Evolutionary conservation across 176 grass and related monocot genomes (phyloP), one percentile per base, ranked within the genome.

Genomic region (Leersia perrieri): DNA sequence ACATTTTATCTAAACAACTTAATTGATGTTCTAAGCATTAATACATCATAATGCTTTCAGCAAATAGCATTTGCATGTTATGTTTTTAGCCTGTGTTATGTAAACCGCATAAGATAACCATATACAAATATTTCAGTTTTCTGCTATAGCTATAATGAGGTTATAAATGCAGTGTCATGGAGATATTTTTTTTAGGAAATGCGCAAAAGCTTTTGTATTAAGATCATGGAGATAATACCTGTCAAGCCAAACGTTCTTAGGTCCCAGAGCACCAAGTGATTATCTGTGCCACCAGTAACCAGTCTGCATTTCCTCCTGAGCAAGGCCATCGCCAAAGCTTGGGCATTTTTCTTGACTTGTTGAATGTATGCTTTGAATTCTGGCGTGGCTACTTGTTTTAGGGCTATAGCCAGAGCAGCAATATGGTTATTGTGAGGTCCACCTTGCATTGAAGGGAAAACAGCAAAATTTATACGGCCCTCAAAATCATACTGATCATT

Each of bases 361-460:
- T 93, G 90, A 73, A 99, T 99, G 55, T 99, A 99, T 66, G 86
- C 82, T 81, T 93, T 99, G 68, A 95, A 99, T 82, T 99, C 97
- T 66, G 90, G 88, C 39, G 89, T 88, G 13, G 90, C 93, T 33
- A 99, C 91, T 68, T 99, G 97, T 73, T 95, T 93, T 64, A 99
- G 74, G 73, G 97, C 84, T 84, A 95, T 91, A 3, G 96, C 96
- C 63, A 99, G 88, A 70, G 93, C 96, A 73, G 96, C 92, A 86
- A 93, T 93, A 87, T 99, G 96, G 74, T 95, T 99, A 73, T 99
- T 95, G 58, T 99, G 96, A 1, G 96, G 96, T n/a, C 96, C 96
- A 75, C 96, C 96, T 95, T 99, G 96, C 82, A 99, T 83, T 25
- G 89, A 89, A 49, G 96, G 96, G 40, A 99, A 99, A 84, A 99